Base-by-base conservation (phyloP, 225 moss, liverwort and hornwort species). In the Pleurozium schreberi region DNA sequence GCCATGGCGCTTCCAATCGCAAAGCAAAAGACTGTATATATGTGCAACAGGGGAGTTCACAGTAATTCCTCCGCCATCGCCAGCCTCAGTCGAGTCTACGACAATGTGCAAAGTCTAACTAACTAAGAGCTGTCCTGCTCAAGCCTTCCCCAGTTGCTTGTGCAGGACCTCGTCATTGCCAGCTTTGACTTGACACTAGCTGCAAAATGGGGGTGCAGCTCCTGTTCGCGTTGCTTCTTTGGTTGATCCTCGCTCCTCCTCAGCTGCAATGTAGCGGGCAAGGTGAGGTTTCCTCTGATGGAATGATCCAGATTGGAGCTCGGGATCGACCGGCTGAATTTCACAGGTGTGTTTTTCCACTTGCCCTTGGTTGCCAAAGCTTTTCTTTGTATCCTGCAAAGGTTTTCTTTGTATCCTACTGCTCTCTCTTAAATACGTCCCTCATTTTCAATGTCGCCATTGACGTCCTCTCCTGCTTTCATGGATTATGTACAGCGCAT, bases 291-390 rank as follows among this genome's bases (percentile, higher is more conserved):
- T 69, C 75, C 9, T 3, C 85, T 9, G 81, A 91, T 23, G 91
- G 91, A 82, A 89, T 91, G 91, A 89, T 89, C 71, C 38, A 88
- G 43, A 82, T 91, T 61, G 89, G 31, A 91, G 82, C 45, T 75
- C 87, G 55, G 26, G 66, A 75, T 77, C 85, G 23, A 68, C 61
- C 76, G 40, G 63, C 13, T 57, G 47, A 63, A 64, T 75, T 70
- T 23, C 84, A 55, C 26, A 91, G 91, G 92, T 93, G 27, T n/a
- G 45, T 34, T 38, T 36, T 33, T 17, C 38, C 2, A 34, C 71
- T 81, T 30, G 30, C 66, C 12, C 45, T 58, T 16, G 28, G 5
- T 73, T 87, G 66, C 75, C 89, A 67, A 75, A 68, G 81, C 68
- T 38, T 78, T 78, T 23, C 16, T 78, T 55, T 55, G 38, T 38